Evolutionary conservation across 1,139 yeast genomes (phyloP), one percentile per base, ranked within the genome.

Genomic region (Candida frijolesensis): DNA sequence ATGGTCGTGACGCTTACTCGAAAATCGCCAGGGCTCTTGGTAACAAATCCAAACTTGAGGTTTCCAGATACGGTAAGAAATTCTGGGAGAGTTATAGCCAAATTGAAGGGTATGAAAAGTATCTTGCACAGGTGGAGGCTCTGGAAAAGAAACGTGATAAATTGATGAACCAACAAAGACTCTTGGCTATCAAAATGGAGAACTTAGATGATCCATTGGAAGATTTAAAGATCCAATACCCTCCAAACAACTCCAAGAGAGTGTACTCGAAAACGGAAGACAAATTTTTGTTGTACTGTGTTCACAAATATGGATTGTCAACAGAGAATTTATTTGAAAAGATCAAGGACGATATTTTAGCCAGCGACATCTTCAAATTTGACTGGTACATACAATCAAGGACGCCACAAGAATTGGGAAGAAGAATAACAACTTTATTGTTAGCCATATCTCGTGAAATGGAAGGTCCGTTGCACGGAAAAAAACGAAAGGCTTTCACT

Each of bases 301-400:
- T 90, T 42, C 79, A 89, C 65, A 85, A 87, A 57, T 80, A 85
- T 58, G 99, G 99, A 0, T 71, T 92, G 19, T 82, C 85, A 59
- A 74, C 83, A 32, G 89, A 87, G 39, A 80, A 83, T 51, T 73
- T 94, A 43, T 84, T 81, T 58, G 97, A 92, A 57, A 79, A 78
- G 57, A 83, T 94, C 45, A 88, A 89, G 55, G 88, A 86, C 52
- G 95, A 89, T 47, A 86, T 92, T 22, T 70, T 81, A 52, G 74
- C 75, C 8, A 85, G 92, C 52, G 94, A 89, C 44, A 67, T 88
- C 48, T 94, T 94, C 72, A 79, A 82, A 47, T 94, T 90, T 65
- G 96, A 94, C 61, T 94, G 96, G 95, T 94, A 85, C 65, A 82
- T 94, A 64, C 76, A 82, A 55, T 88, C 97, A 0, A 78, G 99